phyloP scores from a whole-genome alignment of 169 alveolate species.

The Plasmodium relictum region DNA sequence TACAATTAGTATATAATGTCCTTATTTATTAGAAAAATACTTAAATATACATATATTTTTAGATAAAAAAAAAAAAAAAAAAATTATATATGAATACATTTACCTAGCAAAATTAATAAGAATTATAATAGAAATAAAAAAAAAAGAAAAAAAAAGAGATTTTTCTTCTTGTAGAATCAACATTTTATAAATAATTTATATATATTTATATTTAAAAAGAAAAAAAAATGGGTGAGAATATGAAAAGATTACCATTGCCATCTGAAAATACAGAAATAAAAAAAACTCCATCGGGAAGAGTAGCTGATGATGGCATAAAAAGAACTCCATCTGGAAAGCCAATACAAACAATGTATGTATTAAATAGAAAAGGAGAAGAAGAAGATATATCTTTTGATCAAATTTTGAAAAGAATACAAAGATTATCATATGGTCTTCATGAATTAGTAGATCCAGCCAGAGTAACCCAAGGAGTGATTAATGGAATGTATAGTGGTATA shows the following conservation, averaged over 20 bases:
- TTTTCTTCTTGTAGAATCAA: too few relatives aligned
- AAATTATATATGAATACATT: not conserved
- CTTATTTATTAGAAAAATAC: too few relatives aligned
- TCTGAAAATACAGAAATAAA: constrained; percentile 20
- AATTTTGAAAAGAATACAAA: constrained; percentile 86
- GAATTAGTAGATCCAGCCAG: constrained; percentile 91
- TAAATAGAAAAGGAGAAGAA: constrained; percentile 89
- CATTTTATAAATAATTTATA: too few relatives aligned
- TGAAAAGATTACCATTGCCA: constrained; percentile 26
- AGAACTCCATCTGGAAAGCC: constrained; percentile 76
- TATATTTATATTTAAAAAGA: not conserved
- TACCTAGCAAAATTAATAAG: not conserved
- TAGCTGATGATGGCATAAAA: constrained; percentile 65
- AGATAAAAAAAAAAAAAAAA: too few relatives aligned
- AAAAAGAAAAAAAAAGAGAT: not conserved
- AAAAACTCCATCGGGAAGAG: constrained; percentile 24
- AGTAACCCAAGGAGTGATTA: constrained; percentile 92
- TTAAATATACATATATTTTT: too few relatives aligned
- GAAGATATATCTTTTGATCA: constrained; percentile 90
- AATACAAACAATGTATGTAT: constrained; percentile 87
- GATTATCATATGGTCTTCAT: constrained; percentile 90
- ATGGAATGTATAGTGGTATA: constrained; percentile 95
- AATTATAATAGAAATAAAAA: not conserved
- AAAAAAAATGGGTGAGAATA: constrained; percentile 20
- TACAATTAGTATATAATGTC: too few relatives aligned